Evolutionary conservation across 768 basidiomycete species (phyloP), one percentile per base, ranked within the genome.

Genomic region (Suillus paluster): DNA sequence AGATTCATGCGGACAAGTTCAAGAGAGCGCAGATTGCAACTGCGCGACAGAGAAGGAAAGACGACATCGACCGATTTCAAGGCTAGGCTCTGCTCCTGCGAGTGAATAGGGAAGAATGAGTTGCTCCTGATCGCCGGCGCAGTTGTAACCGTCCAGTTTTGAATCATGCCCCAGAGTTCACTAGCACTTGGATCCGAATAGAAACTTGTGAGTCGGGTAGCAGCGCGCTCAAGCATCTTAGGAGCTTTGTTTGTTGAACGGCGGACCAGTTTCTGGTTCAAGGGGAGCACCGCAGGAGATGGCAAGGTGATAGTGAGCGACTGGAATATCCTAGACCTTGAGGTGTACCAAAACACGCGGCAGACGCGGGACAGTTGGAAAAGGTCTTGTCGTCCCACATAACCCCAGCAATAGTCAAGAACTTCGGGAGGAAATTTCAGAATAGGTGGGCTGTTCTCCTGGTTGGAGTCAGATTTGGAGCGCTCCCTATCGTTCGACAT

Each of bases 91-190:
- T 38, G 36, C 36, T 54, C 53, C 15, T 25, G 23, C 17, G 36
- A 54, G 15, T 15, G 36, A 23, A 23, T 15, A 54, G 34, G 36
- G 10, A 2, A 25, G 36, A 17, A 15, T 2, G 17, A 11, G 23
- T 17, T 33, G 30, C 19, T 50, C 27, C 49, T 50, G 49, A 50
- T 33, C 5, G 30, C 36, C 5, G 23, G 53, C 9, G 53, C 36
- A 25, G 36, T 25, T 19, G 53, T 15, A 3, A 54, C 23, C 10
- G 36, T 54, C 53, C 53, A 54, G 36, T 23, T 33, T 36, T 54
- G 53, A 25, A 54, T 36, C 21, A 38, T 54, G 36, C 21, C 21
- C 53, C 53, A 54, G 53, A 54, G 53, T 38, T 54, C 53, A 25
- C 36, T 1, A 23, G 53, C 53, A 54, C 21, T 17, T 38, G 53